phyloP scores from a whole-genome alignment of 2,329 filamentous ascomycete species.

The Ascosphaera apis region DNA sequence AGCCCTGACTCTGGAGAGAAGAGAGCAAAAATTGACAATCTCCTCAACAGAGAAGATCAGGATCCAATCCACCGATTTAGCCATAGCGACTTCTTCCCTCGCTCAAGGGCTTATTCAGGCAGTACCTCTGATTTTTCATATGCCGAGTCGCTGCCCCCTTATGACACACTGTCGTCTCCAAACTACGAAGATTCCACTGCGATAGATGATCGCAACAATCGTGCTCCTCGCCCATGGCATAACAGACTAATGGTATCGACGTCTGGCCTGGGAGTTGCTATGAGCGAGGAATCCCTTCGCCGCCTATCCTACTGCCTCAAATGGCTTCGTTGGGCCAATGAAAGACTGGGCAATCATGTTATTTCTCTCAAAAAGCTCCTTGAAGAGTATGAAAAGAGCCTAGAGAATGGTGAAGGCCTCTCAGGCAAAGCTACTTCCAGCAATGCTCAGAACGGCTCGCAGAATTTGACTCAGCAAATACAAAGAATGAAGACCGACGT shows the following conservation, averaged over 20 bases:
- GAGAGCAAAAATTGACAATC: conserved; percentile 16
- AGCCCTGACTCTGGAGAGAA: conserved; percentile 1
- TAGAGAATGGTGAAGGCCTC: conserved; percentile 7
- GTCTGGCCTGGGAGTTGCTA: conserved; percentile 70
- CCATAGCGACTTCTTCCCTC: too few species aligned
- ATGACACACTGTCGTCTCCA: conserved; percentile 55
- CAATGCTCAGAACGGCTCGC: conserved; percentile 4
- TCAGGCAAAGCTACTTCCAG: conserved; percentile 16
- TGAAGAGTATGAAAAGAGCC: conserved; percentile 38
- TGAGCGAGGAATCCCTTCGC: conserved; percentile 68
- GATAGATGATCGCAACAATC: conserved; percentile 10
- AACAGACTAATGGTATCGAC: conserved; percentile 74
- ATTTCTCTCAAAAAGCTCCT: conserved; percentile 49
- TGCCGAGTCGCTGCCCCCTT: conserved; percentile 57
- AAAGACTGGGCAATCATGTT: conserved; percentile 55
- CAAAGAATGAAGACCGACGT: conserved; percentile 45
- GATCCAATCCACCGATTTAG: conserved; percentile 4
- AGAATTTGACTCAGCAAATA: conserved; percentile 33
- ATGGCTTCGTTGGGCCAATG: conserved; percentile 62
- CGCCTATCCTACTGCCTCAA: conserved; percentile 67
- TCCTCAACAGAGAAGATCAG: conserved; percentile 12
- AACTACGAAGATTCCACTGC: conserved; percentile 42
- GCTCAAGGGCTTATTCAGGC: too few species aligned
- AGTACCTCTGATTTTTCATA: conserved; percentile 28
- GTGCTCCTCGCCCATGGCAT: conserved; percentile 34